Evolutionary conservation across 306 rosid species (phyloP), one percentile per base, ranked within the genome.

Genomic region (Cicer arietinum): DNA sequence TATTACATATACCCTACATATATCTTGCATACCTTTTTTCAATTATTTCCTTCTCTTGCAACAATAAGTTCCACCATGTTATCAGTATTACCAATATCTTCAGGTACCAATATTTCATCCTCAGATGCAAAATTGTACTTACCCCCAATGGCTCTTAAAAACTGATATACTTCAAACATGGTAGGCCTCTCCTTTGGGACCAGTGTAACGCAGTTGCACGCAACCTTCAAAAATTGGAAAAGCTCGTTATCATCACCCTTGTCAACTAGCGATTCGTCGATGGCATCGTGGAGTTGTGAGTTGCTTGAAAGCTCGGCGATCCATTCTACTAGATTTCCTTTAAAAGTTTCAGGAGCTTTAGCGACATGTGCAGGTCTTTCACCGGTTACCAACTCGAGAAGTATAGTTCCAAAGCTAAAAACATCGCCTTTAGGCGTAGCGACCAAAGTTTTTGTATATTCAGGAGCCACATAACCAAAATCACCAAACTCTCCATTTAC

Each of bases 401-500:
- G 96, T 65, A 94, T 96, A 5, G 86, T 86, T 6, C 98, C 98
- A 5, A 94, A 94, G 80, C 98, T 94, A 71, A 82, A 94, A 64
- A 94, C 82, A 73, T 94, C 97, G 10, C 98, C 98, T 54, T 91
- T 94, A 0, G 96, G 96, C 11, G 98, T 94, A 64, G 98, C 98
- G 53, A 94, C 90, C 62, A 91, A 85, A 18, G 98, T 94, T 78
- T 92, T 81, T 56, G 97, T 0, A 41, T 94, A 94, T 84, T 94
- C 97, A 0, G 98, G 98, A 77, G 97, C 98, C 61, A 91, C 98
- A 73, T 94, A 91, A 39, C 98, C 98, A 30, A 90, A 80, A 77
- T 94, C 98, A 1, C 98, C 97, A 14, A 91, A 94, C 65, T 94
- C 97, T 1, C 98, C 98, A 67, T 91, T 94, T 30, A 90, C 97